These are phyloP conservation scores for Ailanthus altissimus DNA, from an alignment of 345 rosid genomes.

Conservation along the genomic window DNA sequence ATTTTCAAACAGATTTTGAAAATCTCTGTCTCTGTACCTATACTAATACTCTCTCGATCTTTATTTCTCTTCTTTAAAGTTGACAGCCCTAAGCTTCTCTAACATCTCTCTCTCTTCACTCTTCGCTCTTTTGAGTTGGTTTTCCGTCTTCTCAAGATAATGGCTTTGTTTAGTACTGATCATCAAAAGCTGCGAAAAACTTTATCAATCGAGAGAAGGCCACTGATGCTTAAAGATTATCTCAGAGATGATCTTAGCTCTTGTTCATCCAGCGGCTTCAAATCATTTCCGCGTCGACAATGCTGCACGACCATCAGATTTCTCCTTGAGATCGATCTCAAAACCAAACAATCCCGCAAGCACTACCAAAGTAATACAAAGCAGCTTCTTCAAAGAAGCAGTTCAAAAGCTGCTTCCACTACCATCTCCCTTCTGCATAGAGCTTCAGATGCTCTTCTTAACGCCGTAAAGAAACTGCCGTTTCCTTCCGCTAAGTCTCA, in stretches of 20 bases:
- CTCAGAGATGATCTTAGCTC: constrained; percentile 77
- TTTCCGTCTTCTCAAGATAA: neutral
- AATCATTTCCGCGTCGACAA: constrained; percentile 77
- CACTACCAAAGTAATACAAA: neutral
- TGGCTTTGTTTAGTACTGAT: constrained; percentile 24
- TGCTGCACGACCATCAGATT: constrained; percentile 66
- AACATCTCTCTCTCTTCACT: neutral
- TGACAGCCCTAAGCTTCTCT: neutral
- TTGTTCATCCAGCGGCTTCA: constrained; percentile 88
- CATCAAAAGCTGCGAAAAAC: constrained; percentile 25
- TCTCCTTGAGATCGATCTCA: constrained; percentile 67
- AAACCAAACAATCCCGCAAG: constrained; percentile 5
- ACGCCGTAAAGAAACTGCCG: constrained; percentile 62
- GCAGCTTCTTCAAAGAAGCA: constrained; percentile 30
- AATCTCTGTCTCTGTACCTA: constrained; percentile 1
- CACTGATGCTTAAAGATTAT: constrained; percentile 73
- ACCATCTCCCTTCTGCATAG: constrained; percentile 55
- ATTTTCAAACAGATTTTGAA: neutral
- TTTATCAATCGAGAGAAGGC: constrained; percentile 28
- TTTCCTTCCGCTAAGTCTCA: constrained; percentile 45
- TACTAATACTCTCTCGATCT: neutral
- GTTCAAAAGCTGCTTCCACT: constrained; percentile 40
- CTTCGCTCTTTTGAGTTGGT: neutral
- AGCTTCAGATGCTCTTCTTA: constrained; percentile 62
- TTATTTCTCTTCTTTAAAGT: neutral